These are phyloP conservation scores for Russula griseocarnosa DNA, from an alignment of 768 basidiomycete genomes.

Conservation along the genomic window DNA sequence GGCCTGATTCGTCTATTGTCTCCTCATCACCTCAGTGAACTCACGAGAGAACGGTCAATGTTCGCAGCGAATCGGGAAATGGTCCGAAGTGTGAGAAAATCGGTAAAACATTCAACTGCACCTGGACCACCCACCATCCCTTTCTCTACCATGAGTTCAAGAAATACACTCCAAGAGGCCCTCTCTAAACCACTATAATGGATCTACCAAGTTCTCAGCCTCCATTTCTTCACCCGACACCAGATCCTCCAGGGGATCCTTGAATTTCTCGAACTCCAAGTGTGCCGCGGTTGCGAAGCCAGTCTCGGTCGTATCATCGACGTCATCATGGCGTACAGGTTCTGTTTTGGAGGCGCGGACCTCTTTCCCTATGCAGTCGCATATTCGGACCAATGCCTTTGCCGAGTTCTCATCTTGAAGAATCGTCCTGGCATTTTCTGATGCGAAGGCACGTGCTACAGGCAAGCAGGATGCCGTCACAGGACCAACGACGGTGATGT, in stretches of 20 bases:
- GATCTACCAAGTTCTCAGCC: neutral
- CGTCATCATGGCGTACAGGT: slow-evolving; percentile 9
- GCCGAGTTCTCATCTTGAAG: slow-evolving; percentile 48
- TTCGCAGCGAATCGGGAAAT: neutral
- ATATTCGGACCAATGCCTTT: slow-evolving; percentile 43
- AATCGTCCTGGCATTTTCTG: slow-evolving; percentile 55
- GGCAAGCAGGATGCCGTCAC: slow-evolving; percentile 52
- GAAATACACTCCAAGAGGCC: neutral
- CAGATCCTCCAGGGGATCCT: slow-evolving; percentile 26
- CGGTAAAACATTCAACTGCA: neutral
- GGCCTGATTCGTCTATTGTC: neutral
- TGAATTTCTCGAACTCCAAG: slow-evolving; percentile 30
- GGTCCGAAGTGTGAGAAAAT: neutral
- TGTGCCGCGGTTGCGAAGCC: slow-evolving; percentile 48
- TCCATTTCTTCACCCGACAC: slow-evolving; percentile 18
- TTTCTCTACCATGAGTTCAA: neutral
- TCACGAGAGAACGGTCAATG: neutral
- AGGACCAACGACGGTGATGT: slow-evolving; percentile 52
- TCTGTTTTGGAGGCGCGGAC: slow-evolving; percentile 23
- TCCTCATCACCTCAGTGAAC: neutral
- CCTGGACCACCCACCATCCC: neutral
- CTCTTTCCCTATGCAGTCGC: slow-evolving; percentile 37
- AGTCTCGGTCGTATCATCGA: slow-evolving; percentile 46
- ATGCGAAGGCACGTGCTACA: slow-evolving; percentile 64
- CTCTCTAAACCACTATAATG: slow-evolving; percentile 4